Evolutionary conservation across 768 basidiomycete species (phyloP), one percentile per base, ranked within the genome.

Genomic region (Pleurotus sapidus): DNA sequence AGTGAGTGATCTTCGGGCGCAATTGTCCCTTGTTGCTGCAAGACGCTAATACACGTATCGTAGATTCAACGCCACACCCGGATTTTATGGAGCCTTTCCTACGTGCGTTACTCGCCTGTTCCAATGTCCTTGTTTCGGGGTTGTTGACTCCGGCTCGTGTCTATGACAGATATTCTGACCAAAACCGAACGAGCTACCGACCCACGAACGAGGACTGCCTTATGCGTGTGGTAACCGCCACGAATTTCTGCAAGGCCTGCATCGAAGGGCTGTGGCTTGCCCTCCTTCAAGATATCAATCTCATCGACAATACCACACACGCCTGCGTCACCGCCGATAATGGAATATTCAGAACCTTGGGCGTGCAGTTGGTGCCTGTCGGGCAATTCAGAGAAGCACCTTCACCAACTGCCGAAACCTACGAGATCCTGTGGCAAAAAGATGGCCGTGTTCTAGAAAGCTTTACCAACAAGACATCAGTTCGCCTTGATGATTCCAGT

Each of bases 121-220:
- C 23, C 39, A 47, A 14, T 6, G 24, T 27, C 15, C 45, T 27
- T 20, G 18, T 48, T 25, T 18, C 39, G 27, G 18, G 1, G 15
- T 6, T 46, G n/a, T 53, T 14, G 46, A 56, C 48, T 45, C 9
- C 14, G 38, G 39, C n/a, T 47, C 25, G 20, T 56, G 8, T 25
- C 34, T n/a, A 43, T 23, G 4, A 17, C 59, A 89, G 88, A 17
- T 91, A 79, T 65, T 88, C 86, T 0, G 76, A 84, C 34, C 67
- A 73, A 39, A 89, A 91, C 63, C 67, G 69, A 51, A 91, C 87
- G 0, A 79, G 81, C 3, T 92, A 88, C 69, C 81, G 91, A n/a
- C 91, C 91, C 3, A 92, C 90, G 2, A 89, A 91, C 61, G 85
- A 89, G 59, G 87, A 85, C 67, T 92, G 91, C 66, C 82, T 92